Evolutionary conservation across 805 yeast genomes (phyloP), one percentile per base, ranked within the genome.

Genomic region (Metschnikowia kunwiensis): DNA sequence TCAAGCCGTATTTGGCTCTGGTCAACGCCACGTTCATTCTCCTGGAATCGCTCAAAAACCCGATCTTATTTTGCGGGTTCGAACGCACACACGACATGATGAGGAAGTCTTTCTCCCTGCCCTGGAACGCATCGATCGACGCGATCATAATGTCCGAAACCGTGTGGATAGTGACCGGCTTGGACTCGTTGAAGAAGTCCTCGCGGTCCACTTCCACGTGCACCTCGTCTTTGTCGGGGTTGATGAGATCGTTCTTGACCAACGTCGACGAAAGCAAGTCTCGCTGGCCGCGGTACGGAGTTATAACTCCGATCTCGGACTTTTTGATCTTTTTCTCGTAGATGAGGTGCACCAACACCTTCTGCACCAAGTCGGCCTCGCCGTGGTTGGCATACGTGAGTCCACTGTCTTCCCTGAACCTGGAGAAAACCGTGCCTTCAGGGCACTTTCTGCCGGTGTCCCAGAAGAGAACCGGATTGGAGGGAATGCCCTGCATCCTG

Each of bases 21-120:
- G 96, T 87, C 33, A 87, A 67, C 4, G 95, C 96, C 39, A 88
- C 96, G 57, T 87, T 87, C 55, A 87, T 59, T 63, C 96, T 82
- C 55, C 95, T 72, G 16, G 88, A 86, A 51, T 87, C 96, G 45
- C 80, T 75, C 56, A 87, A 70, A 61, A 88, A 87, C 5, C 96
- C 96, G 49, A 88, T 83, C 8, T 76, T 74, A 43, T 79, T 81
- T 36, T 70, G 71, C 18, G 77, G 80, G 55, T 87, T 87, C 17
- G 94, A 83, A 44, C 80, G 57, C 17, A 74, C 79, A 51, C 78
- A 73, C 5, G 78, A 72, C 50, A 74, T 57, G 24, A 75, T 63
- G 30, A 75, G 58, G 50, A 67, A 73, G 42, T 74, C 73, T 50
- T 74, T 75, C 46, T 75, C 80, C 39, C 80, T 63, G 20, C 81